phyloP scores from a whole-genome alignment of 495 filamentous ascomycete species.

The Tetracladium marchalianum region DNA sequence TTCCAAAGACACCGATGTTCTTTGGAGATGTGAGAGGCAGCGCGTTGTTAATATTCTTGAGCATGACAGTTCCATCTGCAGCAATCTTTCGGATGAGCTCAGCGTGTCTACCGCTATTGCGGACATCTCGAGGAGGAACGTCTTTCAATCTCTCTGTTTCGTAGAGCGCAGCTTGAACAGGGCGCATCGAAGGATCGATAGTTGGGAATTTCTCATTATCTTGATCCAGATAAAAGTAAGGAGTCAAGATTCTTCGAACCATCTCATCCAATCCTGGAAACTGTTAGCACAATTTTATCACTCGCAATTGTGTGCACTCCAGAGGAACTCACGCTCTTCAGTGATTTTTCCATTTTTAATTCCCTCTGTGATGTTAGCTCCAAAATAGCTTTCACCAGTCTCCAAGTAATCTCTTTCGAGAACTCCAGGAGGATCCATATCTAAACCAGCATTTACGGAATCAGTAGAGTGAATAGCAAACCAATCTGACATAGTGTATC shows the following conservation, averaged over 20 bases:
- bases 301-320: no score
- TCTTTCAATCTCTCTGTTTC: background rate
- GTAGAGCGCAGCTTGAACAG: background rate
- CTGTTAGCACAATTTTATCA: no score
- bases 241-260: conserved; percentile 10
- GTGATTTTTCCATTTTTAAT: no score
- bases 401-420: background rate
- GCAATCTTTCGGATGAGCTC: conserved; percentile 4
- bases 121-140: conserved; percentile 47
- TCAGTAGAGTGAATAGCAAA: conserved; percentile 42
- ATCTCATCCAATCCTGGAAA: conserved; percentile 13
- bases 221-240: conserved; percentile 16
- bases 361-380: no score
- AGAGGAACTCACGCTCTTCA: no score
- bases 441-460: conserved; percentile 34
- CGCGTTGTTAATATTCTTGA: conserved; percentile 48
- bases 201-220: conserved; percentile 2
- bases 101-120: conserved; percentile 26
- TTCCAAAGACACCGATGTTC: conserved; percentile 52
- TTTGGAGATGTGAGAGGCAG: conserved; percentile 42
- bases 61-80: conserved; percentile 39
- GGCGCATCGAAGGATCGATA: conserved; percentile 2
- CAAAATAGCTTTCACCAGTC: conserved; percentile 1
- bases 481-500: conserved; percentile 45
- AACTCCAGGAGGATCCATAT: conserved; percentile 43